These are phyloP conservation scores for Luvunga scandens DNA, from an alignment of 345 rosid species.

Conservation along the genomic window DNA sequence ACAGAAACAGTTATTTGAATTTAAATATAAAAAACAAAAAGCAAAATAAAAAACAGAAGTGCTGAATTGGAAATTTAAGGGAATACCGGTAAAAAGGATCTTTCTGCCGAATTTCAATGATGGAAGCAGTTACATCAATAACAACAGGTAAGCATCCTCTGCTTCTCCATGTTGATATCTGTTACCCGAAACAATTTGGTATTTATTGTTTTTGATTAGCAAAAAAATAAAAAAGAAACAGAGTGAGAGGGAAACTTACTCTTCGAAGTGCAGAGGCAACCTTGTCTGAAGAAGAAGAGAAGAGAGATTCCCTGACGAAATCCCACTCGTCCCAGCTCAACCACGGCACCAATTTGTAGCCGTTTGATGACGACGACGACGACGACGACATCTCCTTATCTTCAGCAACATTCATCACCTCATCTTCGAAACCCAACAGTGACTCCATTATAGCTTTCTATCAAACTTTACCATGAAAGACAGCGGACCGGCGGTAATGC, in stretches of 20 bases:
- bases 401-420: conserved; percentile 26
- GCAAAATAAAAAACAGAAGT: neutral
- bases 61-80: neutral
- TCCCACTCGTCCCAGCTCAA: conserved; percentile 95
- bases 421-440: conserved; percentile 39
- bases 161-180: conserved; percentile 82
- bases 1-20: neutral
- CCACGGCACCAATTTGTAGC: conserved; percentile 82
- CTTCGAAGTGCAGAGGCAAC: conserved; percentile 57
- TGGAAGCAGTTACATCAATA: conserved; percentile 79
- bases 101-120: conserved; percentile 70
- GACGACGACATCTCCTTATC: conserved; percentile 16
- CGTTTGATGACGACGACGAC: conserved; percentile 28
- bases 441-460: conserved; percentile 31
- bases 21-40: neutral
- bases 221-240: neutral
- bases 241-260: conserved; percentile 35
- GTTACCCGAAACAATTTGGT: conserved; percentile 1
- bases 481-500: neutral
- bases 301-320: conserved; percentile 67
- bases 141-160: conserved; percentile 81
- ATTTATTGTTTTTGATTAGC: neutral
- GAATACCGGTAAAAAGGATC: conserved; percentile 70
- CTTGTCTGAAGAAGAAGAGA: conserved; percentile 60
- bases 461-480: neutral